Conservation (phyloP, 148 eudicot species). For the Vaccinium darrowii region DNA sequence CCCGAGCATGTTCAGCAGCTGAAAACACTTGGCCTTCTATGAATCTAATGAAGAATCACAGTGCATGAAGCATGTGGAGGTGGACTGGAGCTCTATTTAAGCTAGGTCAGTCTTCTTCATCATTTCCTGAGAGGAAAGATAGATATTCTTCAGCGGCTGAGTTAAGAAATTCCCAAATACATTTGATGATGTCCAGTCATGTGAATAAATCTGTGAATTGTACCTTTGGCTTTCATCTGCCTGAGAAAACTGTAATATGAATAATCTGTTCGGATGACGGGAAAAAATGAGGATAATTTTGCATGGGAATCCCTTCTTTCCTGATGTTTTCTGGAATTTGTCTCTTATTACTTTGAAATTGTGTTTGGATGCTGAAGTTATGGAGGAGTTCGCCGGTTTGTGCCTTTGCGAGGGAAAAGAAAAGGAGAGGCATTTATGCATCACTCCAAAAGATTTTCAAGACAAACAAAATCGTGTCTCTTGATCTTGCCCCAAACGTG, state of each 20-base stretch:
- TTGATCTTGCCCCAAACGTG: background rate
- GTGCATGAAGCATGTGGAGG: background rate
- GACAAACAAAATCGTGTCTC: background rate
- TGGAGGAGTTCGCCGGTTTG: background rate
- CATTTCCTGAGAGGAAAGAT: background rate
- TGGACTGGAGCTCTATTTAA: constrained; percentile 5
- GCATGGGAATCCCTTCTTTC: background rate
- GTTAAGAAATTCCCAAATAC: background rate
- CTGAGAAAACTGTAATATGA: constrained; percentile 3
- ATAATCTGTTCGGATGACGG: background rate
- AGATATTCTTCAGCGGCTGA: background rate
- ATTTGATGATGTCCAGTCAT: background rate
- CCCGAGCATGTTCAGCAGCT: constrained; percentile 85
- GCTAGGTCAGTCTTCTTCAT: background rate
- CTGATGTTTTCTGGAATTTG: background rate
- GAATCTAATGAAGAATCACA: constrained; percentile 7
- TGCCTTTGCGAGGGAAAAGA: background rate
- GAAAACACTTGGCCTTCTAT: constrained; percentile 77
- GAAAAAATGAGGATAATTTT: background rate
- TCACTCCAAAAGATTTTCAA: background rate
- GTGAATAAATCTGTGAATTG: constrained; percentile 7
- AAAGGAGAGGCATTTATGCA: background rate
- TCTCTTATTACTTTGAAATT: background rate
- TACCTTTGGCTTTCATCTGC: background rate
- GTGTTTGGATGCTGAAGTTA: background rate